Percentiles rank a stretch among this genome's conserved stretches.
phyloP scores from a whole-genome alignment of 306 rosid species.

The Trifolium dubium region DNA sequence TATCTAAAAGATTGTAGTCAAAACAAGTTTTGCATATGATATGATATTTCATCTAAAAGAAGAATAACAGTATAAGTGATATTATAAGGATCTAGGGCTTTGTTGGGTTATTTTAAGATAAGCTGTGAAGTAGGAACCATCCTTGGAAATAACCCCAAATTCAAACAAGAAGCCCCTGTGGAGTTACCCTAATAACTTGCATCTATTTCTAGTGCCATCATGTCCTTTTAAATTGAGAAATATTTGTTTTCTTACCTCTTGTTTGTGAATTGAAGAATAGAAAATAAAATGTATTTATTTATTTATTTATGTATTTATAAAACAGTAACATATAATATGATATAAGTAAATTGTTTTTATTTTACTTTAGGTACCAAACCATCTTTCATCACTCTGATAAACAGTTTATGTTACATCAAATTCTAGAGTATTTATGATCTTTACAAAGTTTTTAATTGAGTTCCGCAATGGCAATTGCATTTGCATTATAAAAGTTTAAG shows the following conservation, averaged over 20 bases:
- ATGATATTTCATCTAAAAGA: background rate
- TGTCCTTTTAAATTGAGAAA: background rate
- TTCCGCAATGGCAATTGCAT: too few species aligned
- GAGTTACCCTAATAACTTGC: background rate
- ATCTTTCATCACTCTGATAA: too few species aligned
- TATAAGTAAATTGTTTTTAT: too few species aligned
- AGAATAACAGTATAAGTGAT: background rate
- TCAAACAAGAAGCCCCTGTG: background rate
- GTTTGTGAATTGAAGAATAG: too few species aligned
- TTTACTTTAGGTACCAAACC: too few species aligned
- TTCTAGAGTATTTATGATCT: background rate
- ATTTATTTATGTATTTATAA: too few species aligned
- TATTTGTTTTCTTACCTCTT: too few species aligned
- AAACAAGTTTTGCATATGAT: background rate
- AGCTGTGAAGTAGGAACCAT: background rate
- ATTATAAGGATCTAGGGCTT: background rate
- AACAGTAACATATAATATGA: too few species aligned
- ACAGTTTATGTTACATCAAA: too few species aligned
- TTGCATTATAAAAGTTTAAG: too few species aligned
- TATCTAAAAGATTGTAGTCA: background rate
- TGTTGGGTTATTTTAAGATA: constrained; percentile 23
- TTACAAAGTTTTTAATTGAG: too few species aligned
- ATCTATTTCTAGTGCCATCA: background rate
- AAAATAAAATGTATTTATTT: too few species aligned
- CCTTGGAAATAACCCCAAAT: background rate